phyloP scores from a whole-genome alignment of 192 early-diverging fungal species.

The Mortierella antarctica region DNA sequence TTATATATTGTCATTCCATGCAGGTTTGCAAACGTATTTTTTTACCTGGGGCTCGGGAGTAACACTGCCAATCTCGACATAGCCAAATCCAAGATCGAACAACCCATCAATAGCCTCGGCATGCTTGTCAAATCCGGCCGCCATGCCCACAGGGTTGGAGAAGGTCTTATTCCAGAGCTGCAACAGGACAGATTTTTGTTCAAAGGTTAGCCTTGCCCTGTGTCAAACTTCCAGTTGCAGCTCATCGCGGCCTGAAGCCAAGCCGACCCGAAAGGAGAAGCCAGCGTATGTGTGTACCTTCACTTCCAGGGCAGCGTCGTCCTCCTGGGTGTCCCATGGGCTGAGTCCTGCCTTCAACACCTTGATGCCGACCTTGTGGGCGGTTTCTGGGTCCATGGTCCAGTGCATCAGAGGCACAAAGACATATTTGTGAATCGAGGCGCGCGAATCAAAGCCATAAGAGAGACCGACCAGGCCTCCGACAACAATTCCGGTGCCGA shows the following conservation, averaged over 20 bases:
- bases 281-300: slow-evolving; percentile 45
- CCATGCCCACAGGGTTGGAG: slow-evolving; percentile 85
- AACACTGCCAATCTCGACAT: slow-evolving; percentile 91
- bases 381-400: slow-evolving; percentile 76
- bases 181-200: background rate
- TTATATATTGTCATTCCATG: background rate
- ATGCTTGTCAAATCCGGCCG: slow-evolving; percentile 94
- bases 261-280: background rate
- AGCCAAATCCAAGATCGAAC: slow-evolving; percentile 87
- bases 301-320: slow-evolving; percentile 62
- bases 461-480: slow-evolving; percentile 58
- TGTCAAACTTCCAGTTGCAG: background rate
- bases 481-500: slow-evolving; percentile 53
- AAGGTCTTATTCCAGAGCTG: slow-evolving; percentile 80
- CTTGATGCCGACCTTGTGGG: slow-evolving; percentile 76
- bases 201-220: background rate
- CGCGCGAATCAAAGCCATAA: slow-evolving; percentile 80
- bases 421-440: slow-evolving; percentile 73
- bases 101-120: slow-evolving; percentile 87
- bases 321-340: slow-evolving; percentile 69
- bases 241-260: background rate
- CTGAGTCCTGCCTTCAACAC: slow-evolving; percentile 68
- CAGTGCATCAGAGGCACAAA: slow-evolving; percentile 75
- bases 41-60: slow-evolving; percentile 84
- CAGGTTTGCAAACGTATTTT: background rate